Evolutionary conservation across 2,329 filamentous ascomycete genomes (phyloP).

Genomic region (Penicillium sp.): DNA sequence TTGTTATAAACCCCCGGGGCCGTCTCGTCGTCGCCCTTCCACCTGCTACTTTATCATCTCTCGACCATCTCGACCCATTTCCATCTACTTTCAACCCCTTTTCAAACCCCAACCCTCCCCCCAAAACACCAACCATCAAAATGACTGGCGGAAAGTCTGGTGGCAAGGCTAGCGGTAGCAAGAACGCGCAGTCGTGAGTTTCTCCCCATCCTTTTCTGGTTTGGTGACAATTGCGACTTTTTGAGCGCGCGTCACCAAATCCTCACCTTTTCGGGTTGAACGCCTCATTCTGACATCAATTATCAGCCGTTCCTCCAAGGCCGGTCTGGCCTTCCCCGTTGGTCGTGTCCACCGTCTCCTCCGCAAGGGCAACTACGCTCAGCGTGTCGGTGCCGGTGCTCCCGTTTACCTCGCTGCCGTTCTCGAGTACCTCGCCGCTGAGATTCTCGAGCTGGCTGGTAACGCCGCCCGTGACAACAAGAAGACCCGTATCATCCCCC

Average conservation of each 20-base stretch:
- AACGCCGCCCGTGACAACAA: conserved; percentile 99
- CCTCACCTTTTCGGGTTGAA: too few relatives aligned
- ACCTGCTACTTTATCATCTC: conserved; percentile 26
- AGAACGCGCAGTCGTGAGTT: conserved; percentile 98
- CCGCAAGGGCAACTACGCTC: conserved; percentile 98
- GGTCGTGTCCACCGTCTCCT: conserved; percentile 99
- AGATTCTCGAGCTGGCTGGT: conserved; percentile 98
- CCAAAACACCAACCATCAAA: conserved; percentile 63
- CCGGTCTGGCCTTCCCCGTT: conserved; percentile 97
- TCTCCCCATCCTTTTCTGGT: conserved; percentile 17
- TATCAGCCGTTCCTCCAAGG: conserved; percentile 95
- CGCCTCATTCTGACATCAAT: conserved; percentile 44
- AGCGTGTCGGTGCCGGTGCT: conserved; percentile 97
- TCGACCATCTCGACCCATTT: conserved; percentile 16
- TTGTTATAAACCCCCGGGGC: conserved; percentile 49
- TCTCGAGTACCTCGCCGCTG: conserved; percentile 96
- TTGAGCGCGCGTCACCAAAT: too few relatives aligned
- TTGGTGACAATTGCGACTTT: conserved; percentile 12
- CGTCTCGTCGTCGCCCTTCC: conserved; percentile 34
- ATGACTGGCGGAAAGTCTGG: conserved; percentile 99
- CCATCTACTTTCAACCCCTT: conserved; percentile 36
- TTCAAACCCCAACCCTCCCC: conserved; percentile 5
- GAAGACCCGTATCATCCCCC: conserved; percentile 99
- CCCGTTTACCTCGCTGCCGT: conserved; percentile 97
- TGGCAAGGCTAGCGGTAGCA: conserved; percentile 98